A percentile compares a stretch with the other conserved stretches of the same genome.
Evolutionary conservation across 495 filamentous ascomycete species (phyloP).

Genomic region (Penicillium silybi): DNA sequence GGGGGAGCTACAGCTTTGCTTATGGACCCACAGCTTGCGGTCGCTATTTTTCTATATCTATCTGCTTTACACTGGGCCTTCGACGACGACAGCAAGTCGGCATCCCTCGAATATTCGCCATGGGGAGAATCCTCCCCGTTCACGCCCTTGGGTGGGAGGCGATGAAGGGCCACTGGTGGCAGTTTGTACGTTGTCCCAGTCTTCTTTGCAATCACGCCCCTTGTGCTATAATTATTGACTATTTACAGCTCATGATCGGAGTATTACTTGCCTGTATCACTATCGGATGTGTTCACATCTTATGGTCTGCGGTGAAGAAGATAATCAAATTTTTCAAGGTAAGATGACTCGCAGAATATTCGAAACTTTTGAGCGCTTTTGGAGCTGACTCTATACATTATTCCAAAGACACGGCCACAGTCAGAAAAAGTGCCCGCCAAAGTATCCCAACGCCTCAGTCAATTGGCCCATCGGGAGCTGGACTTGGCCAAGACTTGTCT

Average conservation of each 20-base stretch:
- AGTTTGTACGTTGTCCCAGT: slow-evolving; percentile 34
- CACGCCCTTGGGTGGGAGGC: slow-evolving; percentile 32
- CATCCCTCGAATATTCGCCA: slow-evolving; percentile 4
- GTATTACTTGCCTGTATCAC: slow-evolving; percentile 33
- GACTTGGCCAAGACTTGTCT: slow-evolving; percentile 14
- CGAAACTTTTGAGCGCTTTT: not conserved
- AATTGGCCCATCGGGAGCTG: slow-evolving; percentile 24
- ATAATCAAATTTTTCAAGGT: slow-evolving; percentile 34
- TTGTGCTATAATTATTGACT: slow-evolving; percentile 11
- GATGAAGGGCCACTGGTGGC: slow-evolving; percentile 42
- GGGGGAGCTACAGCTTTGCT: not conserved
- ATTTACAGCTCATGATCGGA: slow-evolving; percentile 34
- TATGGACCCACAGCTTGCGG: not conserved
- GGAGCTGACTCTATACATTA: not conserved
- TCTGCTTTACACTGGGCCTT: not conserved
- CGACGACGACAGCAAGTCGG: not conserved
- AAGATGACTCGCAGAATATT: not conserved
- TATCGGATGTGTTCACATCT: slow-evolving; percentile 28
- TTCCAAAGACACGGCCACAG: slow-evolving; percentile 22
- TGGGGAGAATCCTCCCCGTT: slow-evolving; percentile 33
- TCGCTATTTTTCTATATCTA: not conserved
- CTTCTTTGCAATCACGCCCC: slow-evolving; percentile 2
- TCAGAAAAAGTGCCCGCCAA: slow-evolving; percentile 28
- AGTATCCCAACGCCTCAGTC: slow-evolving; percentile 24
- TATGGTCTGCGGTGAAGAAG: slow-evolving; percentile 23